A percentile compares a stretch with the other conserved stretches of the same genome.
phyloP scores from a whole-genome alignment of 805 yeast genomes.

The Gaillardinia entomophila region DNA sequence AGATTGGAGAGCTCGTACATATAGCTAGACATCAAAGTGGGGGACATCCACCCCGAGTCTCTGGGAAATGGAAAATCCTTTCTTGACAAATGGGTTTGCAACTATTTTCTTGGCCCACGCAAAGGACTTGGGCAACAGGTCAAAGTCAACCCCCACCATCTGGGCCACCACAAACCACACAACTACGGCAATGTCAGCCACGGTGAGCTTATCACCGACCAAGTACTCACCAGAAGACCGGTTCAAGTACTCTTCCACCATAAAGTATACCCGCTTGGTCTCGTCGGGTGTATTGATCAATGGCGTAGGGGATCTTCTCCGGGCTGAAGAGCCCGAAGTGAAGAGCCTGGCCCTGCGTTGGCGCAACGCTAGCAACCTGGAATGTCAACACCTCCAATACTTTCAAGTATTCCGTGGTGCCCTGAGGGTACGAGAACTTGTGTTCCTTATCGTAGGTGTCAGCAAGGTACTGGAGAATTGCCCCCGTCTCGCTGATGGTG shows the following conservation, averaged over 20 bases:
- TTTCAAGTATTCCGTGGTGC: slow-evolving; percentile 42
- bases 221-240: slow-evolving; percentile 41
- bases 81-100: background rate
- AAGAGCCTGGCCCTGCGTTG: slow-evolving; percentile 56
- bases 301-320: slow-evolving; percentile 51
- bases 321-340: slow-evolving; percentile 42
- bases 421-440: background rate
- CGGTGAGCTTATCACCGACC: slow-evolving; percentile 53
- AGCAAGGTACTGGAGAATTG: background rate
- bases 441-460: background rate
- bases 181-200: slow-evolving; percentile 51
- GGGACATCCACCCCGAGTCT: no score
- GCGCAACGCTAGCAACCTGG: slow-evolving; percentile 54
- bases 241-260: slow-evolving; percentile 50
- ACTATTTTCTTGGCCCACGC: background rate
- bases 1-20: no score
- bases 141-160: slow-evolving; percentile 23
- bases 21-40: no score
- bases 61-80: background rate
- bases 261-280: slow-evolving; percentile 48
- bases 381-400: slow-evolving; percentile 49
- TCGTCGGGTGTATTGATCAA: no score
- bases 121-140: background rate
- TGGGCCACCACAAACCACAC: slow-evolving; percentile 35
- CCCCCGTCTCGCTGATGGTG: background rate